These are phyloP conservation scores for Colletotrichum sublineola DNA, from an alignment of 2,329 filamentous ascomycete genomes.

Conservation along the genomic window DNA sequence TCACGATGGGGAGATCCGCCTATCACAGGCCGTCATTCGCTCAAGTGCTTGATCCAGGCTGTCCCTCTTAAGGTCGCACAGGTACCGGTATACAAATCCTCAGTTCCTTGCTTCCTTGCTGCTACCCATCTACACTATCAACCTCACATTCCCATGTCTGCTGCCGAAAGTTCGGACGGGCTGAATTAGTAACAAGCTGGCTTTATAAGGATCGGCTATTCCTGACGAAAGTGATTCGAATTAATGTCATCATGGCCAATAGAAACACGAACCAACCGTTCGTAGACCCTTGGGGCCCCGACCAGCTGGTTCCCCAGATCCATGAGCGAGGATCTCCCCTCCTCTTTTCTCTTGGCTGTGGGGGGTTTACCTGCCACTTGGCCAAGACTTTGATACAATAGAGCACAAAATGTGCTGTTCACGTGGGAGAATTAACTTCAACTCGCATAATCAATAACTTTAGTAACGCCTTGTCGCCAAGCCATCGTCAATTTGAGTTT, in stretches of 20 bases:
- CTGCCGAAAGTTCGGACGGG: slow-evolving; percentile 27
- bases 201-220: slow-evolving; percentile 21
- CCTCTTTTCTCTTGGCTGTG: neutral
- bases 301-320: neutral
- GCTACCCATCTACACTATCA: no score
- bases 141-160: slow-evolving; percentile 1
- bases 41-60: no score
- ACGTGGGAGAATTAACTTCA: slow-evolving; percentile 5
- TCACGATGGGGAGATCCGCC: neutral
- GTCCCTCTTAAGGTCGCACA: no score
- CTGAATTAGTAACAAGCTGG: neutral
- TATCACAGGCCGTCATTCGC: neutral
- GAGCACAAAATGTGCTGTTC: slow-evolving; percentile 7
- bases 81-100: no score
- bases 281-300: slow-evolving; percentile 10
- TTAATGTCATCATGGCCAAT: slow-evolving; percentile 17
- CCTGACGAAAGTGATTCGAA: slow-evolving; percentile 10
- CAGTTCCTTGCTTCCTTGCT: neutral
- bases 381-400: neutral
- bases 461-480: slow-evolving; percentile 27
- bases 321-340: neutral
- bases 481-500: slow-evolving; percentile 28
- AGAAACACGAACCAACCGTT: slow-evolving; percentile 14
- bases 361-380: neutral
- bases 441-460: neutral